Base-by-base conservation (phyloP, 2,329 filamentous ascomycete genomes). In the Triangularia setosa region DNA sequence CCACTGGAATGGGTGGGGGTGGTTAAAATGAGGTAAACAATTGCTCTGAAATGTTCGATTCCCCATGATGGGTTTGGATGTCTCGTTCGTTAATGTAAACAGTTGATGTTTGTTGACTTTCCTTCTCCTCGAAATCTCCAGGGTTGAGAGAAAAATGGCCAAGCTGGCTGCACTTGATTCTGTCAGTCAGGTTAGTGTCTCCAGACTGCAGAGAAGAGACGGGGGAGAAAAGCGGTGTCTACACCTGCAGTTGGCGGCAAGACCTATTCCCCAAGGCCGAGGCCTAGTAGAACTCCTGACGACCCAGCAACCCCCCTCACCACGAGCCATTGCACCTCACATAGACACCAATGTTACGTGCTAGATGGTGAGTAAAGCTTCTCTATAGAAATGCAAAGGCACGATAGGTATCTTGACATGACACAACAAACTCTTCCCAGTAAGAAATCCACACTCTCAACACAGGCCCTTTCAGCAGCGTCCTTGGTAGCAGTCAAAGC, bases 401-500 rank as follows among this genome's bases (percentile, higher is more conserved):
- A 25, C 35, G 11, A 40, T 28, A 63, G 68, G 64, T 67, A 65
- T 66, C 65, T 66, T 60, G 61, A 54, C 60, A 63, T 59, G 23
- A 30, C 61, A 40, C 25, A 64, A 61, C 57, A 33, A 63, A 55
- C 54, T 9, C 65, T 61, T 63, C 53, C 63, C 24, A n/a, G n/a
- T 35, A 63, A 61, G 63, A 65, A 61, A 64, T 23, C 25, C 55
- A 64, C 67, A 65, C 67, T 28, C 9, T 28, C 9, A 28, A 28
- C 27, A 28, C 27, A 28, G 5, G 5, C 9, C 27, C 30, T 9
- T 35, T 35, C 12, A n/a, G n/a, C 30, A 35, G 7, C 30, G 12
- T 35, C 30, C 30, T 35, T 35, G 60, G 60, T 48, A 64, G 63
- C 68, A 67, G 25, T 67, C 67, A 67, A 69, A 67, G 65, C 65